Evolutionary conservation across 352 stramenopile species (phyloP), one percentile per base, ranked within the genome.

Genomic region (Globisporangium alternatum): DNA sequence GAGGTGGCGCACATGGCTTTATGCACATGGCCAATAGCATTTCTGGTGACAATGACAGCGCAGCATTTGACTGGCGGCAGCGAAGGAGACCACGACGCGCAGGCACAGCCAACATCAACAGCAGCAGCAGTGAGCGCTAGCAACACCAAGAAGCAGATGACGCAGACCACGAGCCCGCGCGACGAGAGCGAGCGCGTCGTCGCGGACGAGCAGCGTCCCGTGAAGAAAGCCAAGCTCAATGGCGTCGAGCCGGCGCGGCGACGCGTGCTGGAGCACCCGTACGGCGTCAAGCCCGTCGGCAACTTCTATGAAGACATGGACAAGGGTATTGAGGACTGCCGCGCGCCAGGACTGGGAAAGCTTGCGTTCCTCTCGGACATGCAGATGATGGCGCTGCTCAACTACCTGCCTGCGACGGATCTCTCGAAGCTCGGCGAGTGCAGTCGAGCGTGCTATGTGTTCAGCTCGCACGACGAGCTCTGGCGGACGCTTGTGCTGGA

Each of bases 401-500:
- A 74, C 44, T 91, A 76, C 44, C 67, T 89, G 12, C 56, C 81
- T 2, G 81, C 84, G 0, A 62, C 35, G 5, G 77, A 90, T 43
- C 70, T 97, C 28, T 75, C 52, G 9, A 62, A 35, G 13, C 66
- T 95, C 12, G 67, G 65, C 10, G 53, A 49, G 1, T 85, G 76
- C 49, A 95, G 81, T 69, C 75, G 76, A 5, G 82, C 76, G 7
- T 80, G 71, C 33, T 95, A 96, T 57, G 78, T 92, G 33, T 93
- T 90, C 53, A 67, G 65, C 47, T 80, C 70, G 13, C 79, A 95
- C 56, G 86, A 95, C 53, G 89, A 96, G 56, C 77, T 95, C 22
- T 97, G 89, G 89, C 75, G 85, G 39, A 76, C 77, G 52, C 71
- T 95, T 8, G 80, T 91, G 65, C 74, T 97, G 2, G 75, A 91